phyloP scores from a whole-genome alignment of 148 eudicot species.

The Cornus suecica region DNA sequence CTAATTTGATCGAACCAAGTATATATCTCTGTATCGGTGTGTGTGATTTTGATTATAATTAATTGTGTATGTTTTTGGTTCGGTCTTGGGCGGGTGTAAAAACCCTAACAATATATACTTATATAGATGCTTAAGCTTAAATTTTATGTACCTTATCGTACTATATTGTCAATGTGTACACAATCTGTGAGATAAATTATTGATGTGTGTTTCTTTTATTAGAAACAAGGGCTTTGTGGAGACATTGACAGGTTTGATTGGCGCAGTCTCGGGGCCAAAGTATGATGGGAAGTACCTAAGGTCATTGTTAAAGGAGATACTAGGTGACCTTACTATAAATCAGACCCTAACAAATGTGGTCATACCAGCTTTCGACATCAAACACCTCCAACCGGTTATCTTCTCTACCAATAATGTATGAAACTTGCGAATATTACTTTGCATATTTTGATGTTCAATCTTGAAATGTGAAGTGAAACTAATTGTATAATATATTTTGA shows the following conservation, averaged over 20 bases:
- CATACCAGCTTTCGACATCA: slow-evolving; percentile 42
- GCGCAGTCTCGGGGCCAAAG: slow-evolving; percentile 25
- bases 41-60: too few species aligned
- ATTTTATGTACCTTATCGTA: too few species aligned
- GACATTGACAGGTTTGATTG: slow-evolving; percentile 7
- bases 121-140: not conserved
- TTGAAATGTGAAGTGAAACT: not conserved
- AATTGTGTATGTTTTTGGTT: too few species aligned
- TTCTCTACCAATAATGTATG: slow-evolving; percentile 37
- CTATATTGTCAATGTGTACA: not conserved
- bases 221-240: slow-evolving; percentile 29
- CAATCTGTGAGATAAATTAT: not conserved
- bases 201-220: slow-evolving; percentile 6
- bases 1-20: too few species aligned
- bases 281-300: slow-evolving; percentile 42
- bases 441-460: not conserved
- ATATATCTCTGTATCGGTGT: too few species aligned
- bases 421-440: not conserved
- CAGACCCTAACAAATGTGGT: slow-evolving; percentile 37
- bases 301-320: slow-evolving; percentile 8
- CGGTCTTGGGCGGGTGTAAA: too few species aligned
- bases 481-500: not conserved
- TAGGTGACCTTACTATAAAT: slow-evolving; percentile 26
- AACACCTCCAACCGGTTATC: slow-evolving; percentile 36
- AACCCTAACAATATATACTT: too few species aligned